phyloP scores from a whole-genome alignment of 176 grass and related monocot species.

The Coix lacrymajobi region DNA sequence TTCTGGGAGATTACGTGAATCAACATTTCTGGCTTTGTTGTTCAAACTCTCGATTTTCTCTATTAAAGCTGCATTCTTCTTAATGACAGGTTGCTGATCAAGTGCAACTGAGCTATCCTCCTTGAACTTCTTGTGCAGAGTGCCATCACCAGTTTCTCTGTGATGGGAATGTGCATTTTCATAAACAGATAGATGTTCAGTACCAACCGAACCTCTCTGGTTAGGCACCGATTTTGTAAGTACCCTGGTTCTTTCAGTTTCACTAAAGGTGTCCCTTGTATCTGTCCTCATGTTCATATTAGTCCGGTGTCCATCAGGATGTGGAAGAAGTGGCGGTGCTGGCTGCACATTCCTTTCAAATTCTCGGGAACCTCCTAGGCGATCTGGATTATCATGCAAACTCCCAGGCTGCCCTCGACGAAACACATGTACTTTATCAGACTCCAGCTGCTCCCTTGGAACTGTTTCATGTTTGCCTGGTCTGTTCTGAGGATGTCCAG shows the following conservation, averaged over 20 bases:
- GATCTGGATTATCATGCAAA: conserved; percentile 61
- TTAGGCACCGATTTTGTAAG: conserved; percentile 29
- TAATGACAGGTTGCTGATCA: conserved; percentile 51
- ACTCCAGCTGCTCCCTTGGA: conserved; percentile 35
- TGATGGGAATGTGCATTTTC: conserved; percentile 31
- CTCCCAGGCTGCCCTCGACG: conserved; percentile 66
- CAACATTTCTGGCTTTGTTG: conserved; percentile 68
- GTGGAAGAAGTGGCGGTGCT: conserved; percentile 42
- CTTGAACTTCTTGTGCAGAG: conserved; percentile 35
- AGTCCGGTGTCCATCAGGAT: conserved; percentile 25
- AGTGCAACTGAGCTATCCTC: conserved; percentile 20
- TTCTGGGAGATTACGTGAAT: conserved; percentile 37
- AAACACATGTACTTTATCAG: conserved; percentile 35
- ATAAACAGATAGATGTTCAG: not conserved
- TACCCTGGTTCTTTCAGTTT: conserved; percentile 39
- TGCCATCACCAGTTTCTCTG: conserved; percentile 34
- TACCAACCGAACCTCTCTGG: conserved; percentile 24
- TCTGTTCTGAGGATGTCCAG: conserved; percentile 47
- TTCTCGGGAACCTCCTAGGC: conserved; percentile 23
- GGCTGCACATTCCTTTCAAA: conserved; percentile 49
- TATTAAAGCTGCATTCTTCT: conserved; percentile 73
- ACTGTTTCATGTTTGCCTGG: conserved; percentile 37
- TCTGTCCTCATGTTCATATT: conserved; percentile 28
- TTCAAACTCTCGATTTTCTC: conserved; percentile 95
- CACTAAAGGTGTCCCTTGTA: conserved; percentile 22